Conservation (phyloP, 2,329 filamentous ascomycete genomes). For the Camptophora hylomeconis region DNA sequence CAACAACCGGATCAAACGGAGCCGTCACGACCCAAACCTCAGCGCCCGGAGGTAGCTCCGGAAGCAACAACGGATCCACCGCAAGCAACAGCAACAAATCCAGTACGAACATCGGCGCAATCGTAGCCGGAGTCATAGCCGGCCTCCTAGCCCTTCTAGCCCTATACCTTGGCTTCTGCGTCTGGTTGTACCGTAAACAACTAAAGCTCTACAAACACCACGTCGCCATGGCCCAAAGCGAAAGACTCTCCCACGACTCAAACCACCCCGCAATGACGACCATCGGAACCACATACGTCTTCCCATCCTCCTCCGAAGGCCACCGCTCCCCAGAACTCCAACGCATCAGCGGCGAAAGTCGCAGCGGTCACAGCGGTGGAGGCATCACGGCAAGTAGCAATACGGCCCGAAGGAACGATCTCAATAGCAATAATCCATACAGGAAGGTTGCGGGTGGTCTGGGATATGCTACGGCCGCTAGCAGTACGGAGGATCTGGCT, state of each 20-base stretch:
- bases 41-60: conserved; percentile 27
- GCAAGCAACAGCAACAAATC: conserved; percentile 10
- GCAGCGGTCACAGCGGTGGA: conserved; percentile 10
- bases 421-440: conserved; percentile 18
- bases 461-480: conserved; percentile 30
- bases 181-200: conserved; percentile 63
- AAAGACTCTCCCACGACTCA: conserved; percentile 32
- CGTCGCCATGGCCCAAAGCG: conserved; percentile 50
- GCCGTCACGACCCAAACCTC: conserved; percentile 27
- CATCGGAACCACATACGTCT: no score
- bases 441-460: conserved; percentile 15
- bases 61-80: conserved; percentile 28
- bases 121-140: conserved; percentile 48
- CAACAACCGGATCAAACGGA: conserved; percentile 36
- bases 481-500: conserved; percentile 45
- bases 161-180: conserved; percentile 62
- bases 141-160: conserved; percentile 53
- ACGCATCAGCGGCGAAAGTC: conserved; percentile 13
- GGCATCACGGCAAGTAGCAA: conserved; percentile 15
- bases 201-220: conserved; percentile 58
- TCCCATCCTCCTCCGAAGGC: conserved; percentile 1
- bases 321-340: no score
- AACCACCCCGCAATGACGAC: conserved; percentile 9
- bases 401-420: conserved; percentile 16
- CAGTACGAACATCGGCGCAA: conserved; percentile 39